Conservation (phyloP, 2,329 filamentous ascomycete species). For the Hawksworthiomyces lignivorus region DNA sequence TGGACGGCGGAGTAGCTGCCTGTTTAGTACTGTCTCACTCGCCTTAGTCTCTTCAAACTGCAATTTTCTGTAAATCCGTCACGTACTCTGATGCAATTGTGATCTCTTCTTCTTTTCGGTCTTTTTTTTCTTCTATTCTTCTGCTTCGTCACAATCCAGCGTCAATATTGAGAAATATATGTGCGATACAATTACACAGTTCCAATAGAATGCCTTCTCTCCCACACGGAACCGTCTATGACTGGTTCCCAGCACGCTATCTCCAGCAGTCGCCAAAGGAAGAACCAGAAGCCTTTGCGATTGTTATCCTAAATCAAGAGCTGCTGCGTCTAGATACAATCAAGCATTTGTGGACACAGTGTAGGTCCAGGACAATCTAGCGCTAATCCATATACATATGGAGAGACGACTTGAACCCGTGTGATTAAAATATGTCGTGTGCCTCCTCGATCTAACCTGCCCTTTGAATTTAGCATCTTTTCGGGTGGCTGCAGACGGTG, state of each 20-base stretch:
- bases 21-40: too few species aligned
- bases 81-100: too few species aligned
- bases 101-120: too few species aligned
- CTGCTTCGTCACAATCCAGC: neutral
- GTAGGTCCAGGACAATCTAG: too few species aligned
- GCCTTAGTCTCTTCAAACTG: too few species aligned
- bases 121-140: too few species aligned
- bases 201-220: slow-evolving; percentile 8
- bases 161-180: too few species aligned
- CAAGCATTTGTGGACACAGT: slow-evolving; percentile 40
- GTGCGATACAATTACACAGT: too few species aligned
- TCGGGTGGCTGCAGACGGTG: slow-evolving; percentile 79
- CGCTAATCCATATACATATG: slow-evolving; percentile 7
- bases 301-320: slow-evolving; percentile 47
- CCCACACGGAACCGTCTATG: slow-evolving; percentile 1
- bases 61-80: too few species aligned
- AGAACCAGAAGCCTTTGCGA: slow-evolving; percentile 25
- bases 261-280: slow-evolving; percentile 9
- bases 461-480: slow-evolving; percentile 8
- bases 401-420: too few species aligned
- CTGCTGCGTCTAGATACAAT: slow-evolving; percentile 38
- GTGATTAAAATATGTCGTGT: slow-evolving; percentile 25
- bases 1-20: too few species aligned
- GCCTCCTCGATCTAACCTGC: neutral
- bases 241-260: slow-evolving; percentile 19